Percentiles rank a stretch among this genome's conserved stretches.
These are phyloP conservation scores for Sanghuangporus sanghuang DNA, from an alignment of 1,284 basidiomycete species.

Conservation along the genomic window DNA sequence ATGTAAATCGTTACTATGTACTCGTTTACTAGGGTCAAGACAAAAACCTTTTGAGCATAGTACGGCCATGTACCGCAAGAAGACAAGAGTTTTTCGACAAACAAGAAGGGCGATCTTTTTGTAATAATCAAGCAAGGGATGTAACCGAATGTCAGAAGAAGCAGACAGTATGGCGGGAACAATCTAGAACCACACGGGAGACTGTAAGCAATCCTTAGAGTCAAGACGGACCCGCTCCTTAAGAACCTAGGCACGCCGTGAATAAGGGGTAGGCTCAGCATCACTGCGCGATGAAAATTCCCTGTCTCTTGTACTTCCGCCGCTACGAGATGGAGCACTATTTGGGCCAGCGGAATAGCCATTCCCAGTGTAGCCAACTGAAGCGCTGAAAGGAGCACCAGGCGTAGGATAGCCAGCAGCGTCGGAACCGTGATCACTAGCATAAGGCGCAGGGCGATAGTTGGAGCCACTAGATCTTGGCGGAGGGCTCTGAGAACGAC, in stretches of 20 bases:
- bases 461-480: conserved; percentile 33
- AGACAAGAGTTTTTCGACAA: background rate
- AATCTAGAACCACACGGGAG: background rate
- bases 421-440: conserved; percentile 39
- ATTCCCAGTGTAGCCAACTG: conserved; percentile 34
- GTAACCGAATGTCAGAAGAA: conserved; percentile 1
- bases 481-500: conserved; percentile 67
- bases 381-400: conserved; percentile 25
- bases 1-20: conserved; percentile 1
- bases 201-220: background rate
- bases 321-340: conserved; percentile 31
- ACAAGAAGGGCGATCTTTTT: background rate
- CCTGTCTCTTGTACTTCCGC: conserved; percentile 48
- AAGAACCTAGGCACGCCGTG: conserved; percentile 30
- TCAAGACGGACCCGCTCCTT: background rate
- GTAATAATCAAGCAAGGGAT: conserved; percentile 11
- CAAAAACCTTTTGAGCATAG: background rate
- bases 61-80: background rate
- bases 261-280: conserved; percentile 30
- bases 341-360: conserved; percentile 43
- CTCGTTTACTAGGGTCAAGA: background rate
- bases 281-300: conserved; percentile 60
- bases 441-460: conserved; percentile 28
- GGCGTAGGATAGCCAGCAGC: conserved; percentile 40
- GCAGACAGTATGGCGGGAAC: background rate